Base-by-base conservation (phyloP, 2,329 filamentous ascomycete species). In the Aureobasidium pullulans region DNA sequence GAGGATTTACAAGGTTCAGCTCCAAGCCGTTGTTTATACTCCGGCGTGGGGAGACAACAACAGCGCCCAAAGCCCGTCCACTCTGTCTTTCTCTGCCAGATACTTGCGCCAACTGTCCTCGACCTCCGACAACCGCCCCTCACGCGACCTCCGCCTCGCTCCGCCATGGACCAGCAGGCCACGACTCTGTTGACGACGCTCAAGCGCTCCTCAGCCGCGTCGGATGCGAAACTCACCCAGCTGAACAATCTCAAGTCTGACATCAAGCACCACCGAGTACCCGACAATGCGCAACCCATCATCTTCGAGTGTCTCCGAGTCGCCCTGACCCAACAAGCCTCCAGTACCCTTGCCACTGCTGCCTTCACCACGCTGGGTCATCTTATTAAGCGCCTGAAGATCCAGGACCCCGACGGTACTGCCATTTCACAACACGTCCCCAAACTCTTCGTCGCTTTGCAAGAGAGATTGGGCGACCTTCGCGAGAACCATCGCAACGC, bases 261-360 rank as follows among this genome's bases (percentile, higher is more conserved):
- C 71, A 96, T 96, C 79, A 96, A 96, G 74, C 91, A 96, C 73
- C 87, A 89, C 71, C 91, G 91, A 76, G 89, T 96, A 47, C 90
- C 90, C 62, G 90, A 95, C 65, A 74, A 75, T 58, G 81, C 81
- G 67, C 82, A 95, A 66, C 75, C 84, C 29, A 79, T 84, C 60
- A 84, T 96, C 64, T 95, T 96, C 74, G 90, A 96, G 62, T 89
- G 87, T 64, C 80, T 95, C 68, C 87, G 87, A 63, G 76, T 85
- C 57, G 88, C 90, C 62, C 87, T 93, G 65, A 77, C 80, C 57
- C 89, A 89, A 43, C 86, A 89, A 67, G 88, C 95, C 68, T 86
- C 86, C 44, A 83, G 84, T 36, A 73, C 75, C 19, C 85, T 96
- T 62, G 85, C 88, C 64, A 88, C 89, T 60, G 88, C 90, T 56